phyloP scores from a whole-genome alignment of 371 early-diverging fungal species.

The Syncephalastrum sp. region DNA sequence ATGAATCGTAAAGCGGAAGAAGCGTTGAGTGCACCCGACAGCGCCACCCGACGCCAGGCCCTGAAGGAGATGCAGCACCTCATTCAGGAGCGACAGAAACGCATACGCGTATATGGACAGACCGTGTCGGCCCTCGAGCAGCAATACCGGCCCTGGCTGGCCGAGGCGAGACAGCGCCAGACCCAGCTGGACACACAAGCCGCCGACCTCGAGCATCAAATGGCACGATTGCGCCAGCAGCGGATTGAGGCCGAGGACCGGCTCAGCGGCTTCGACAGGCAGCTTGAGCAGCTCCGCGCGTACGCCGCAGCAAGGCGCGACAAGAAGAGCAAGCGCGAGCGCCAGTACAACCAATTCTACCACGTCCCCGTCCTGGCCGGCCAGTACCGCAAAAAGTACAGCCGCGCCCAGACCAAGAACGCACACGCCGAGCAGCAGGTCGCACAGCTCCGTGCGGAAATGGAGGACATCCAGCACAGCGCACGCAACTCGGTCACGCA shows the following conservation, averaged over 20 bases:
- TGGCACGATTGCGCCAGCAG: conserved; percentile 7
- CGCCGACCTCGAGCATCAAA: conserved; percentile 11
- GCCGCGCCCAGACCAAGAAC: conserved; percentile 37
- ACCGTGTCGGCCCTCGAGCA: conserved; percentile 14
- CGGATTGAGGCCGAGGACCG: conserved; percentile 10
- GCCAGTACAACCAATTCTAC: conserved; percentile 29
- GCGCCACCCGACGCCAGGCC: conserved; percentile 8
- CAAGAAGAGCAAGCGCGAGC: conserved; percentile 33
- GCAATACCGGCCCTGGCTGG: conserved; percentile 9
- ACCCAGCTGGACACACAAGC: conserved; percentile 7
- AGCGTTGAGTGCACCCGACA: neutral
- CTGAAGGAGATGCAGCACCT: conserved; percentile 12
- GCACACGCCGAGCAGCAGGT: conserved; percentile 31
- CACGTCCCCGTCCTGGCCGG: conserved; percentile 28
- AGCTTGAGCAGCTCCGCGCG: conserved; percentile 12
- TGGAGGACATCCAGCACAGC: conserved; percentile 5
- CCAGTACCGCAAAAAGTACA: conserved; percentile 35
- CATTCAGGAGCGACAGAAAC: conserved; percentile 18
- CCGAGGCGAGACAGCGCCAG: conserved; percentile 1
- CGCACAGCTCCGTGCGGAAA: conserved; percentile 21
- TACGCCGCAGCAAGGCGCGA: conserved; percentile 26
- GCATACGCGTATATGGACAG: conserved; percentile 9
- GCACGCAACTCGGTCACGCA: too few relatives aligned
- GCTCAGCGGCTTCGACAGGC: conserved; percentile 6
- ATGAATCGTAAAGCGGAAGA: too few relatives aligned